Percentiles rank a stretch among this genome's conserved stretches.
phyloP scores from a whole-genome alignment of 306 rosid species.

The Hippophae tibetana region DNA sequence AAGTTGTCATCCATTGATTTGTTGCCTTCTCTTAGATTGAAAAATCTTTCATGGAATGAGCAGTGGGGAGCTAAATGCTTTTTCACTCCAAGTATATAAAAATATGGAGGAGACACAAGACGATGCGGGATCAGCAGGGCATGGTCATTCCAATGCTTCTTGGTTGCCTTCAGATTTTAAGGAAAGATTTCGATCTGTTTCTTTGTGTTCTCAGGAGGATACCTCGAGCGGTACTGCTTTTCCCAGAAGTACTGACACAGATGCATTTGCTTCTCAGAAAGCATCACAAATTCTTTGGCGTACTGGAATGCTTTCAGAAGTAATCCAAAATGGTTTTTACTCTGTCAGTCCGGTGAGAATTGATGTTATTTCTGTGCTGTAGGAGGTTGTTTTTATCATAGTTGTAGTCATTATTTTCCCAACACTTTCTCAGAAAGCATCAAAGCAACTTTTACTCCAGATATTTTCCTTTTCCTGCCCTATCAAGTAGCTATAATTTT shows the following conservation, averaged over 20 bases:
- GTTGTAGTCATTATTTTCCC: slow-evolving; percentile 12
- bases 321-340: slow-evolving; percentile 91
- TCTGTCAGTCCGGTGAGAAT: slow-evolving; percentile 75
- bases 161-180: slow-evolving; percentile 93
- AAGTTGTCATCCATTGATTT: slow-evolving; percentile 28
- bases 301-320: slow-evolving; percentile 80
- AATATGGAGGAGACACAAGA: slow-evolving; percentile 93
- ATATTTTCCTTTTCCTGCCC: too few relatives aligned
- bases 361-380: slow-evolving; percentile 2
- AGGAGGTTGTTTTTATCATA: neutral
- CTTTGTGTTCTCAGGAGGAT: slow-evolving; percentile 71
- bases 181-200: slow-evolving; percentile 78
- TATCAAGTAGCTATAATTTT: too few relatives aligned
- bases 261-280: slow-evolving; percentile 58
- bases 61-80: slow-evolving; percentile 75
- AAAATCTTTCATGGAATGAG: slow-evolving; percentile 54
- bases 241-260: slow-evolving; percentile 34
- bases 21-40: slow-evolving; percentile 32
- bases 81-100: slow-evolving; percentile 48
- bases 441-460: too few relatives aligned
- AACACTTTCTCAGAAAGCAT: neutral
- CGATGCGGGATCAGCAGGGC: slow-evolving; percentile 72
- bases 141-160: slow-evolving; percentile 74
- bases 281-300: slow-evolving; percentile 91
- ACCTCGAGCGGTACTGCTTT: slow-evolving; percentile 44